Evolutionary conservation across 495 filamentous ascomycete species (phyloP).

Genomic region (Aspergillus heteromorphus): DNA sequence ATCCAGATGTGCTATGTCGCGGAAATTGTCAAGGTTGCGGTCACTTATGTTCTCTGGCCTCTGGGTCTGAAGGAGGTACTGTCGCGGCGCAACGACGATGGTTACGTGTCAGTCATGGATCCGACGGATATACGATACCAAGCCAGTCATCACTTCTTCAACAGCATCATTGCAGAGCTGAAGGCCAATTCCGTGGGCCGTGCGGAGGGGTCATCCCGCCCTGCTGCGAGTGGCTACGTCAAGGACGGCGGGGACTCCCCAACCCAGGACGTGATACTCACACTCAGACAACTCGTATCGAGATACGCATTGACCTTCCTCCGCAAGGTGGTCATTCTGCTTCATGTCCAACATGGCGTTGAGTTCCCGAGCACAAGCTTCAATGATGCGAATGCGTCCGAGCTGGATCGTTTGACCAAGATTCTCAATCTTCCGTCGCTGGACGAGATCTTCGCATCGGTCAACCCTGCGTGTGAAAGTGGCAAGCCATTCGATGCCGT

Average conservation of each 20-base stretch:
- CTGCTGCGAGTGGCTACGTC: slow-evolving; percentile 39
- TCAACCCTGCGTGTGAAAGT: slow-evolving; percentile 30
- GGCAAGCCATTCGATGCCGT: slow-evolving; percentile 40
- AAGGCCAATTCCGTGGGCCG: slow-evolving; percentile 41
- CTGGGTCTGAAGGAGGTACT: slow-evolving; percentile 39
- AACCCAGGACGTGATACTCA: slow-evolving; percentile 34
- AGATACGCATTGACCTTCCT: slow-evolving; percentile 88
- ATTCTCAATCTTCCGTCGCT: slow-evolving; percentile 70
- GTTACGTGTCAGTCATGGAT: slow-evolving; percentile 24
- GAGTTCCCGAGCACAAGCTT: slow-evolving; percentile 75
- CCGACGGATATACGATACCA: slow-evolving; percentile 27
- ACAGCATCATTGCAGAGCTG: slow-evolving; percentile 36
- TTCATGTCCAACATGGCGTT: slow-evolving; percentile 83
- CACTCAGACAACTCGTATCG: slow-evolving; percentile 51
- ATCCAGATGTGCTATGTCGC: slow-evolving; percentile 86
- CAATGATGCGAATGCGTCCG: slow-evolving; percentile 58
- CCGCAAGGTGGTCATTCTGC: slow-evolving; percentile 75
- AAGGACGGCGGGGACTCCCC: slow-evolving; percentile 39
- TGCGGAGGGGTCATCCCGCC: slow-evolving; percentile 37
- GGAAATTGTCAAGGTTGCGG: slow-evolving; percentile 75
- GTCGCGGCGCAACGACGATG: slow-evolving; percentile 25
- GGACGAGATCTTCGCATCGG: slow-evolving; percentile 64
- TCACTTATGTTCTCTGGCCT: slow-evolving; percentile 42
- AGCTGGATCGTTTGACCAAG: slow-evolving; percentile 76
- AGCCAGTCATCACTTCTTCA: slow-evolving; percentile 36